These are phyloP conservation scores for Ramularia endophylla DNA, from an alignment of 2,329 filamentous ascomycete species.

Conservation along the genomic window DNA sequence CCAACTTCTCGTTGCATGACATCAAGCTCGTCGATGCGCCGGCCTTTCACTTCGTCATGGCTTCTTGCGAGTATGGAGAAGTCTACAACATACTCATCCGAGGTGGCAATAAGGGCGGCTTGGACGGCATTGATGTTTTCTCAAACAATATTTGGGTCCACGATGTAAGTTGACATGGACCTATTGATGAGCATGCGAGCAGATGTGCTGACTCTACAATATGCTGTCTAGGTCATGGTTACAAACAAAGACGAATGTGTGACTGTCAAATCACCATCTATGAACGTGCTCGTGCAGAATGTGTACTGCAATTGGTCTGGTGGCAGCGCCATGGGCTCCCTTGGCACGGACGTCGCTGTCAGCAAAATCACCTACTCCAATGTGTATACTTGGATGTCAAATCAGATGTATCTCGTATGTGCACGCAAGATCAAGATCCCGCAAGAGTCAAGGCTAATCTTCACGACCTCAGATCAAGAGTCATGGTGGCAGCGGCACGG, in stretches of 20 bases:
- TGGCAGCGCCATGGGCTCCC: conserved; percentile 52
- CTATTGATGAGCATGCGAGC: no score
- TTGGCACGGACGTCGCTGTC: conserved; percentile 46
- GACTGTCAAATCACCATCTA: conserved; percentile 49
- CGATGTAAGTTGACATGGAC: no score
- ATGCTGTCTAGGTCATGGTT: no score
- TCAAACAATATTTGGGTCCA: conserved; percentile 53
- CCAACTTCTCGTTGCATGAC: conserved; percentile 46
- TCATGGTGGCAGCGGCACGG: no score
- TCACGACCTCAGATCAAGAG: no score
- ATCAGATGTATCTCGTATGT: conserved; percentile 56
- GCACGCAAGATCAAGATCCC: no score
- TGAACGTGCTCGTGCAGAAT: conserved; percentile 53
- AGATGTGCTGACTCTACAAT: no score
- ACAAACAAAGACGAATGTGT: conserved; percentile 59
- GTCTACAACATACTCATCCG: conserved; percentile 53
- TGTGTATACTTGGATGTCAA: conserved; percentile 53
- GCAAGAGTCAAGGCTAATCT: no score
- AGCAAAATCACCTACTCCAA: conserved; percentile 51
- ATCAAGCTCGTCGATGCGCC: conserved; percentile 46
- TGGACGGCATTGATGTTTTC: conserved; percentile 54
- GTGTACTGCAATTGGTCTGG: conserved; percentile 57
- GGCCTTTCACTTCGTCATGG: conserved; percentile 46
- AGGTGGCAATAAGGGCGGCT: conserved; percentile 46
- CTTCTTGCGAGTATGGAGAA: conserved; percentile 48